Evolutionary conservation across 2,329 filamentous ascomycete species (phyloP), one percentile per base, ranked within the genome.

Genomic region (Talaromyces sp.): DNA sequence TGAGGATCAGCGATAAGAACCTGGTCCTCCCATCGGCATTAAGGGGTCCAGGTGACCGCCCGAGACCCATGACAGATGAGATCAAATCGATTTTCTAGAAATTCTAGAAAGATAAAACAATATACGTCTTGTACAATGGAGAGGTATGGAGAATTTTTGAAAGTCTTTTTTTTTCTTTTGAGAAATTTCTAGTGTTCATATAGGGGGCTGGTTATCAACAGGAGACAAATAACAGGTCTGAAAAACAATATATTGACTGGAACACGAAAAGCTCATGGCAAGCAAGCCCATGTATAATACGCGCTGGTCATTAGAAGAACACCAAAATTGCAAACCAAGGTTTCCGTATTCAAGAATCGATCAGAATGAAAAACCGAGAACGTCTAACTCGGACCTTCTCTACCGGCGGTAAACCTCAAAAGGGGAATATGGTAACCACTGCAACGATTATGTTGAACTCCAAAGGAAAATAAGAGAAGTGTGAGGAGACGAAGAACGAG

Each of bases 341-440:
- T 17, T 29, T n/a, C 32, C 11, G 9, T 17, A 36, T 13, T 27
- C 5, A 17, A 42, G 37, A 14, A 41, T n/a, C 49, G 44, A 51
- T 30, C 40, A 20, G 20, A 27, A 46, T 17, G 11, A 22, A 37
- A 39, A 29, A 43, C 37, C 30, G 37, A 47, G 27, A 52, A 47
- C 33, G 54, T 57, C 54, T 57, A 57, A 50, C 55, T 11, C 35
- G 36, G 48, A 45, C 40, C 50, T 57, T 56, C 53, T 63, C 52
- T 61, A 55, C 57, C 54, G 37, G 49, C 33, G 30, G 43, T 46
- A 45, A 41, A 47, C 43, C 30, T 49, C 45, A 50, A 27, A 9
- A 9, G 49, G 16, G 48, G 29, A 47, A 52, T 19, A 49, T 35
- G 47, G 52, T 13, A 52, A 40, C 52, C 52, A 54, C 49, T 49